These are phyloP conservation scores for Trametes coccinea DNA, from an alignment of 768 basidiomycete genomes.

Conservation along the genomic window DNA sequence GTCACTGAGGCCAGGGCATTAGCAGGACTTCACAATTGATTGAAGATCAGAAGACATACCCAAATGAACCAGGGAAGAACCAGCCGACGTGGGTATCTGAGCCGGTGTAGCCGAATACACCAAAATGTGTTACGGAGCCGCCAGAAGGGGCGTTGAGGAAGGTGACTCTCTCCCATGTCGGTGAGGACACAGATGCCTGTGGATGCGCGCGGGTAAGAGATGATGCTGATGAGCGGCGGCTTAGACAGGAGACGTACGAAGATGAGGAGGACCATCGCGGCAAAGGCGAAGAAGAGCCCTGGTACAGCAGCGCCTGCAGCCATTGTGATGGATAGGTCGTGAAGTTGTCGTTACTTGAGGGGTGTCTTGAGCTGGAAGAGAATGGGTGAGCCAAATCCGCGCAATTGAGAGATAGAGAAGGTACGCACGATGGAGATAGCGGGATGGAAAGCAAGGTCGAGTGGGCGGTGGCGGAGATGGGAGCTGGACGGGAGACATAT, in stretches of 20 bases:
- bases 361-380: not conserved
- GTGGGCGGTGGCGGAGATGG: not conserved
- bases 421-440: not conserved
- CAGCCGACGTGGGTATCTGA: slow-evolving; percentile 60
- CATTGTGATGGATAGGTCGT: slow-evolving; percentile 34
- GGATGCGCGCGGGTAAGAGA: not conserved
- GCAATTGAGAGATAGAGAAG: not conserved
- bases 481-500: not conserved
- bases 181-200: slow-evolving; percentile 70
- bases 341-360: slow-evolving; percentile 17
- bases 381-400: not conserved
- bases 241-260: slow-evolving; percentile 49
- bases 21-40: not conserved
- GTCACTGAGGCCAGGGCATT: slow-evolving; percentile 34
- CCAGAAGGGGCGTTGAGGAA: slow-evolving; percentile 59
- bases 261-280: slow-evolving; percentile 67
- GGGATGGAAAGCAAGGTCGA: not conserved
- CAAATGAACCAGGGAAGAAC: slow-evolving; percentile 41
- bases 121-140: slow-evolving; percentile 51
- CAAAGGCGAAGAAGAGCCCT: slow-evolving; percentile 71
- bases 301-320: slow-evolving; percentile 62
- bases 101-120: slow-evolving; percentile 78
- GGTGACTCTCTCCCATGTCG: slow-evolving; percentile 71
- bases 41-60: slow-evolving; percentile 37
- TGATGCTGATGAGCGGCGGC: not conserved